Percentiles rank a stretch among this genome's conserved stretches.
phyloP scores from a whole-genome alignment of 73 alveolate species.

The Uronychia binucleata region DNA sequence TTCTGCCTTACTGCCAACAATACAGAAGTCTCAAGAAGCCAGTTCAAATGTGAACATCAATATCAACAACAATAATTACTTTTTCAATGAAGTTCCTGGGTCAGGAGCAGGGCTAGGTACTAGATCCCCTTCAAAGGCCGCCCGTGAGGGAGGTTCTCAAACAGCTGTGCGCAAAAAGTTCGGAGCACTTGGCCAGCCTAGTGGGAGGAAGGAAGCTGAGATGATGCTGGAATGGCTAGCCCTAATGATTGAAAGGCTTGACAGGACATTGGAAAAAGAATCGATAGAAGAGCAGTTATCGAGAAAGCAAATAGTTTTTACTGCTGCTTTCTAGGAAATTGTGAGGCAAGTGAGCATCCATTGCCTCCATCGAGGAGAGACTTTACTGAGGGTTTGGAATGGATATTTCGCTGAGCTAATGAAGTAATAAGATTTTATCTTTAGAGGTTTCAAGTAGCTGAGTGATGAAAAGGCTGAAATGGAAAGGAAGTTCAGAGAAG shows the following conservation, averaged over 20 bases:
- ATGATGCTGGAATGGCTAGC: conserved; percentile 16
- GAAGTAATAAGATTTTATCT: conserved; percentile 5
- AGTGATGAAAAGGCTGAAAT: conserved; percentile 30
- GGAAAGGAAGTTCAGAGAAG: conserved; percentile 23
- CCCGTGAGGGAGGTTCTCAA: neutral
- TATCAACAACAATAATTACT: neutral
- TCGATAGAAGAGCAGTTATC: conserved; percentile 8
- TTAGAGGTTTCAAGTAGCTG: neutral
- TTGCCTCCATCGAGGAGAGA: conserved; percentile 54
- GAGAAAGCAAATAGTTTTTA: conserved; percentile 35
- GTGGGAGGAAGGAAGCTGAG: conserved; percentile 45
- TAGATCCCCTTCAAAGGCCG: neutral
- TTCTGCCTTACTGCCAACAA: neutral
- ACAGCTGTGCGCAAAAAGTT: neutral
- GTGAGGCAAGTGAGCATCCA: conserved; percentile 49
- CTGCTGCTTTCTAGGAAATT: conserved; percentile 58
- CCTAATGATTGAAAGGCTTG: conserved; percentile 25
- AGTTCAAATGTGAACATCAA: neutral
- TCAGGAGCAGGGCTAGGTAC: neutral
- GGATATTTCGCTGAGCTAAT: conserved; percentile 23
- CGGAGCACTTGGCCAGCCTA: neutral
- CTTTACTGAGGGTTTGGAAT: conserved; percentile 47
- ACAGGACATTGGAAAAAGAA: neutral
- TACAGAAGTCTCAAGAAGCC: neutral
- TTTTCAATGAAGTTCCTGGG: neutral